Conservation (phyloP, 1,284 basidiomycete species). For the Ustilago trichophora region DNA sequence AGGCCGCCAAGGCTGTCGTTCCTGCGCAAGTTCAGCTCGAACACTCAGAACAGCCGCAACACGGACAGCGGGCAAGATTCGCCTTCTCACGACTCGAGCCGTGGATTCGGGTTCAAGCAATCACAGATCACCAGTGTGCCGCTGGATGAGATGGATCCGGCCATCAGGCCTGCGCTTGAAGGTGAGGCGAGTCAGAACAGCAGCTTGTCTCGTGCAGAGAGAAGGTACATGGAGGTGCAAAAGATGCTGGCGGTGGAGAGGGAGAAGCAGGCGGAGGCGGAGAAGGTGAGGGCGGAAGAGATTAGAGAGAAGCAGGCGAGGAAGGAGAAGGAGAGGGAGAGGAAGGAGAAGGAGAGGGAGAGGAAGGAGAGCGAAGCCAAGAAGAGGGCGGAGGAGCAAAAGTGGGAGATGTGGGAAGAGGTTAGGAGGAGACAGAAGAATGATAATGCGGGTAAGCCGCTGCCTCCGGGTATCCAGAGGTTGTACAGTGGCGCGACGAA, state of each 20-base stretch:
- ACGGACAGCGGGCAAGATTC: constrained; percentile 21
- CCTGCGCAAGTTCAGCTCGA: constrained; percentile 38
- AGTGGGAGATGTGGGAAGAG: constrained; percentile 58
- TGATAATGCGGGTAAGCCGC: not conserved
- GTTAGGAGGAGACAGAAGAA: constrained; percentile 45
- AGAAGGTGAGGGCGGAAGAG: constrained; percentile 12
- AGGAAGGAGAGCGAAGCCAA: too few relatives aligned
- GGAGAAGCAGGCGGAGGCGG: constrained; percentile 47
- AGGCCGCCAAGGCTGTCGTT: constrained; percentile 37
- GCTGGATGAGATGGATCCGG: constrained; percentile 25
- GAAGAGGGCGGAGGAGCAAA: constrained; percentile 40
- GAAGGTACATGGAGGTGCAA: constrained; percentile 51
- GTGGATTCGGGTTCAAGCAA: not conserved
- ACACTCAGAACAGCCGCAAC: constrained; percentile 19
- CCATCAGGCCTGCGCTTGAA: constrained; percentile 27
- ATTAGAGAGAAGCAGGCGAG: constrained; percentile 1
- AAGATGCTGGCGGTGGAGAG: constrained; percentile 42
- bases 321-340: constrained; percentile 42
- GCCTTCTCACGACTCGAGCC: constrained; percentile 5
- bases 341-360: constrained; percentile 37
- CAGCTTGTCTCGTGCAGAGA: constrained; percentile 33
- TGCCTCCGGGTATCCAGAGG: constrained; percentile 38
- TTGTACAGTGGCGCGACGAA: constrained; percentile 26
- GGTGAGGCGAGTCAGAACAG: constrained; percentile 17
- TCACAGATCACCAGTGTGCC: constrained; percentile 16